Evolutionary conservation across 345 rosid species (phyloP).

Genomic region (Eucalyptus erythrocorys): DNA sequence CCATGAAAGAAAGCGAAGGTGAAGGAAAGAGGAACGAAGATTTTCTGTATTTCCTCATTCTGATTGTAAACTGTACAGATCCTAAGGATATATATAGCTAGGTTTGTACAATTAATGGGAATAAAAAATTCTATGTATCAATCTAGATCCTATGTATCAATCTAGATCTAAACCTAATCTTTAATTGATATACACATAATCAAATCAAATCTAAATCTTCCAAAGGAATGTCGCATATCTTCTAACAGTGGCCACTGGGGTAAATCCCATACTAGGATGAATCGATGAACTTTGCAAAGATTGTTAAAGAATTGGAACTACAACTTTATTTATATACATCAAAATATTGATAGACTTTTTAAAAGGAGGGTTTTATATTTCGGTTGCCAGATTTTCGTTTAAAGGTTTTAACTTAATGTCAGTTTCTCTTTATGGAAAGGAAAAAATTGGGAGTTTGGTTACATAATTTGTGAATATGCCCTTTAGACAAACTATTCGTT

Average conservation of each 20-base stretch:
- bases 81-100: too few relatives aligned
- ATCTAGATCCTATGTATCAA: too few relatives aligned
- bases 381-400: neutral
- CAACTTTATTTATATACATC: neutral
- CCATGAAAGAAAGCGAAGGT: too few relatives aligned
- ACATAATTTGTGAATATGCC: neutral
- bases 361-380: neutral
- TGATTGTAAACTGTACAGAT: too few relatives aligned
- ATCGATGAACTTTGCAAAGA: neutral
- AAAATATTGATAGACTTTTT: neutral
- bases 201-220: too few relatives aligned
- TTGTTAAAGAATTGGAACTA: neutral
- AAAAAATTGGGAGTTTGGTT: neutral
- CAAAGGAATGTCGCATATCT: too few relatives aligned
- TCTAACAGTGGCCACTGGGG: rapidly evolving
- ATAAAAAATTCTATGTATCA: too few relatives aligned
- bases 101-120: too few relatives aligned
- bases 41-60: too few relatives aligned
- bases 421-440: neutral
- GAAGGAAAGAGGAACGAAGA: too few relatives aligned
- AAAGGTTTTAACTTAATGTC: neutral
- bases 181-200: too few relatives aligned
- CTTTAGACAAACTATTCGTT: neutral
- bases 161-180: too few relatives aligned
- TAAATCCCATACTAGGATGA: rapidly evolving